phyloP scores from a whole-genome alignment of 768 basidiomycete genomes.

The Mycena capillaripes region DNA sequence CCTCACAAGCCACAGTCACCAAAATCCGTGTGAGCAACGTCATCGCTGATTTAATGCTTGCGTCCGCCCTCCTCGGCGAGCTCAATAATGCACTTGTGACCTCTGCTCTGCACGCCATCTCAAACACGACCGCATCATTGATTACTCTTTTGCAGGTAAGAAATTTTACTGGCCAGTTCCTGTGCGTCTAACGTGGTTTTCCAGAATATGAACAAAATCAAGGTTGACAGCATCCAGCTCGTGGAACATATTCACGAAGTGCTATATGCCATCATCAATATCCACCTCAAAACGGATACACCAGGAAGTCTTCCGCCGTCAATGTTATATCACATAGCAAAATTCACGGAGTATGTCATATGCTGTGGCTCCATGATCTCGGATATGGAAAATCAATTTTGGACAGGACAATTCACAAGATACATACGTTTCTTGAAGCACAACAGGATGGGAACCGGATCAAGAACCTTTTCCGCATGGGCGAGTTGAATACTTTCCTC shows the following conservation, averaged over 20 bases:
- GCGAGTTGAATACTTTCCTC: neutral
- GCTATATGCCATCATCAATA: neutral
- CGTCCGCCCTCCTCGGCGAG: too few species aligned
- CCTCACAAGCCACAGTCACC: too few species aligned
- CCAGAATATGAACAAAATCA: neutral
- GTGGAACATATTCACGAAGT: neutral
- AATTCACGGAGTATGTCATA: conserved; percentile 9
- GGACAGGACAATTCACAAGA: neutral
- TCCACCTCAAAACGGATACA: neutral
- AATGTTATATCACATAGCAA: neutral
- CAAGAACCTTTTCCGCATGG: conserved; percentile 1
- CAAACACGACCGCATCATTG: neutral
- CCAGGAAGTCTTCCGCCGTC: neutral
- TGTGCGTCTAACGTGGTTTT: neutral
- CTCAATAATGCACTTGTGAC: neutral
- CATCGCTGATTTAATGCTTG: too few species aligned
- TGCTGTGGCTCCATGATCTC: neutral
- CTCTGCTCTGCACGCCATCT: neutral
- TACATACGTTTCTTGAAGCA: neutral
- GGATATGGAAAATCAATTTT: neutral
- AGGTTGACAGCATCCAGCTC: neutral
- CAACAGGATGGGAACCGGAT: conserved; percentile 10
- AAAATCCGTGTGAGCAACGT: too few species aligned
- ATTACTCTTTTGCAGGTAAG: neutral
- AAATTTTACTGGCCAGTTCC: neutral